phyloP scores from a whole-genome alignment of 2,329 filamentous ascomycete genomes.

The Blumeria hordei region DNA sequence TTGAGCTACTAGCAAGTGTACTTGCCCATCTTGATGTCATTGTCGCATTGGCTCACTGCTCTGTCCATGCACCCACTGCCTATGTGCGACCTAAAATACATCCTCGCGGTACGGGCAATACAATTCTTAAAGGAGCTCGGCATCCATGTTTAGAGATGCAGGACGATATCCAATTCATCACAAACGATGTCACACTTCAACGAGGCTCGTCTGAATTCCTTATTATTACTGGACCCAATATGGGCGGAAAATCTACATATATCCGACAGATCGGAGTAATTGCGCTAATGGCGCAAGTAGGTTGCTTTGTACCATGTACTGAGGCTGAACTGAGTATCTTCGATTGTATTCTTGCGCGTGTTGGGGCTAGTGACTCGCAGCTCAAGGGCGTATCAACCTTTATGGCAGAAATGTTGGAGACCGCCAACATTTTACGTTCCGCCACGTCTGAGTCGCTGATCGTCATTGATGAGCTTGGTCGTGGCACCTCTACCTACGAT shows the following conservation, averaged over 20 bases:
- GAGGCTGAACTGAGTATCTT: slow-evolving; percentile 88
- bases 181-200: slow-evolving; percentile 71
- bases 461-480: slow-evolving; percentile 93
- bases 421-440: slow-evolving; percentile 91
- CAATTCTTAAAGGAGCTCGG: slow-evolving; percentile 72
- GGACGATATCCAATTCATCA: slow-evolving; percentile 95
- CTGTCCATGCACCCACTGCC: slow-evolving; percentile 73
- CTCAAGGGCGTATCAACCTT: slow-evolving; percentile 96
- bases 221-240: slow-evolving; percentile 62
- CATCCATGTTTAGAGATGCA: slow-evolving; percentile 98
- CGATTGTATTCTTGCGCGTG: slow-evolving; percentile 85
- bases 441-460: slow-evolving; percentile 88
- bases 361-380: slow-evolving; percentile 87
- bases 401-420: slow-evolving; percentile 99
- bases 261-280: slow-evolving; percentile 95
- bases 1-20: slow-evolving; percentile 71
- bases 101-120: slow-evolving; percentile 65
- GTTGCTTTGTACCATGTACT: slow-evolving; percentile 82
- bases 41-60: slow-evolving; percentile 76
- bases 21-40: slow-evolving; percentile 90
- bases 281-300: slow-evolving; percentile 87
- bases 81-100: slow-evolving; percentile 88
- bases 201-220: slow-evolving; percentile 58
- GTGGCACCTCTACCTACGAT: slow-evolving; percentile 93
- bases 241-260: slow-evolving; percentile 97